phyloP scores from a whole-genome alignment of 129 eudicot species.

The Scalesia atractyloides region DNA sequence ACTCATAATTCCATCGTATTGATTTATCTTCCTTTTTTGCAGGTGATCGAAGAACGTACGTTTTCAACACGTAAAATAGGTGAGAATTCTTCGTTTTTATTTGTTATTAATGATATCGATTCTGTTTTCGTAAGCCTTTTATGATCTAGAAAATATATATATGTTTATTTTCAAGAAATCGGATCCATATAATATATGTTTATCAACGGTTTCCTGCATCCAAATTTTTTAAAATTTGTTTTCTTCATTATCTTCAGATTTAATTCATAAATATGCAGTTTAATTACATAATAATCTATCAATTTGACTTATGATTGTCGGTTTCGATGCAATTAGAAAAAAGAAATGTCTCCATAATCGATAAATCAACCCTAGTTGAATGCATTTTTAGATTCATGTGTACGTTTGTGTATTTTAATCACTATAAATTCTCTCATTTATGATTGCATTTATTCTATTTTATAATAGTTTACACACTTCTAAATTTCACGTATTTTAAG shows the following conservation, averaged over 20 bases:
- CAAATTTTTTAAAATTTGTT: not conserved
- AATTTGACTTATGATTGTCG: constrained; percentile 30
- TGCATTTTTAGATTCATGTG: constrained; percentile 13
- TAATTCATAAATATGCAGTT: not conserved
- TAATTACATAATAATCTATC: not conserved
- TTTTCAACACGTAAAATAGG: constrained; percentile 24
- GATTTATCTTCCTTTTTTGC: constrained; percentile 21
- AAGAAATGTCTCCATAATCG: constrained; percentile 28
- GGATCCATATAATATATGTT: not conserved
- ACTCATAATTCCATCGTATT: not conserved
- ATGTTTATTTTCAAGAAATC: not conserved
- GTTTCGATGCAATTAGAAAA: constrained; percentile 28
- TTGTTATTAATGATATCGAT: constrained; percentile 25
- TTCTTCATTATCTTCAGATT: not conserved
- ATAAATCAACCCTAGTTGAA: constrained; percentile 41
- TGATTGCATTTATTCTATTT: not conserved
- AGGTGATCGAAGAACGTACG: constrained; percentile 25
- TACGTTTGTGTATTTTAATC: constrained; percentile 12
- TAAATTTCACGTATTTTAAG: not conserved
- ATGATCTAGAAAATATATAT: not conserved
- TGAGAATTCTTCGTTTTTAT: constrained; percentile 15
- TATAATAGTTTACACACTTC: not conserved
- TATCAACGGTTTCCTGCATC: not conserved
- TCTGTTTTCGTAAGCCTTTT: not conserved
- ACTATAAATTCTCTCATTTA: not conserved